Conservation (phyloP, 768 basidiomycete genomes). For the Lentinula edodes region DNA sequence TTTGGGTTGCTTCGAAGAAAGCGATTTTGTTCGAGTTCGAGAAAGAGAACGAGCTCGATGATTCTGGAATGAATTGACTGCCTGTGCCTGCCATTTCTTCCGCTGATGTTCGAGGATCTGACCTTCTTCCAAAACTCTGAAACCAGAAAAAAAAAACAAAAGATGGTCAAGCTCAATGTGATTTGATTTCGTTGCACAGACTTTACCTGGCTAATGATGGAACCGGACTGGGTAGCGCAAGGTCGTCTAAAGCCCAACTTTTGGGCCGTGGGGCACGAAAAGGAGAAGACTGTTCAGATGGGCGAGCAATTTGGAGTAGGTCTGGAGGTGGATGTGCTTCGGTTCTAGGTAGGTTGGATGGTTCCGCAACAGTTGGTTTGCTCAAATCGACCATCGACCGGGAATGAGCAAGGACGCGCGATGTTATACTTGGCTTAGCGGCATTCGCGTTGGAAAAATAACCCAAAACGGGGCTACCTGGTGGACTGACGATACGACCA, state of each 20-base stretch:
- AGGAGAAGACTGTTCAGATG: neutral
- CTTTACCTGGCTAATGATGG: slow-evolving; percentile 49
- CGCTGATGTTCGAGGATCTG: slow-evolving; percentile 58
- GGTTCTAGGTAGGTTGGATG: neutral
- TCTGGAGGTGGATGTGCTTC: neutral
- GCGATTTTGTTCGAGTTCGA: slow-evolving; percentile 56
- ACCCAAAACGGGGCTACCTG: slow-evolving; percentile 33
- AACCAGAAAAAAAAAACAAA: neutral
- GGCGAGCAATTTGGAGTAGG: neutral
- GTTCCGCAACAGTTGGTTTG: neutral
- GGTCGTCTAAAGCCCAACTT: slow-evolving; percentile 57
- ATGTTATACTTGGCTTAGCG: slow-evolving; percentile 24
- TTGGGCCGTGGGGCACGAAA: slow-evolving; percentile 38
- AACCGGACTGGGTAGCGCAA: slow-evolving; percentile 52
- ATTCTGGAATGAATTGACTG: slow-evolving; percentile 59
- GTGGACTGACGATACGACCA: slow-evolving; percentile 43
- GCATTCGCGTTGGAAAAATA: slow-evolving; percentile 11
- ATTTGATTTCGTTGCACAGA: slow-evolving; percentile 13
- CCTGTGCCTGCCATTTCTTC: slow-evolving; percentile 60
- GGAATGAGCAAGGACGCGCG: slow-evolving; percentile 47
- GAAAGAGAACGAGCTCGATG: slow-evolving; percentile 57
- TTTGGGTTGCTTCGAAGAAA: slow-evolving; percentile 31
- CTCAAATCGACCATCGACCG: slow-evolving; percentile 35
- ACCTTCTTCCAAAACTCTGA: slow-evolving; percentile 65
- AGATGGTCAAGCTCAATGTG: neutral